These are phyloP conservation scores for Colletotrichum camelliae DNA, from an alignment of 2,329 filamentous ascomycete genomes.

Conservation along the genomic window DNA sequence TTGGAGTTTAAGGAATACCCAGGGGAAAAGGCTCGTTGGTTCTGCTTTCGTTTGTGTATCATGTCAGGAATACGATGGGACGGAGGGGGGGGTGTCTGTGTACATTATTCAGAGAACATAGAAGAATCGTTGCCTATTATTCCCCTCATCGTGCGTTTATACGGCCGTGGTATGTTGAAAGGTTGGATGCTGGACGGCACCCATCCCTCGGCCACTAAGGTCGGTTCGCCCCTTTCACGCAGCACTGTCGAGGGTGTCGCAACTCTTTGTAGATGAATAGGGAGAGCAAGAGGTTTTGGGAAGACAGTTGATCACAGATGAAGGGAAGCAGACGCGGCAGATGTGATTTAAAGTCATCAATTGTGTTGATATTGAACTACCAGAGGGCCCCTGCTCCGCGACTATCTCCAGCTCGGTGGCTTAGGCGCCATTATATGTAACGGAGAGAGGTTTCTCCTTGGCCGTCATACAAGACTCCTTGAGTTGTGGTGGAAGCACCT, in stretches of 20 bases:
- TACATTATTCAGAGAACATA: not conserved
- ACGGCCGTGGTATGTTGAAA: not conserved
- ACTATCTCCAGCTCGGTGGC: not conserved
- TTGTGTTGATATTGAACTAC: not conserved
- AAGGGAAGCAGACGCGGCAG: not conserved
- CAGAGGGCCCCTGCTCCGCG: rapidly evolving
- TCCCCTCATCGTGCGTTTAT: not conserved
- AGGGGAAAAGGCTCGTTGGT: not conserved
- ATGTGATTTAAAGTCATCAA: not conserved
- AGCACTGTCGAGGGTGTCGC: too few relatives aligned
- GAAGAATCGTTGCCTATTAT: not conserved
- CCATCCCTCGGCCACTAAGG: too few relatives aligned
- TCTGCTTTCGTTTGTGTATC: rapidly evolving
- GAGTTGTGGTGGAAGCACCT: too few relatives aligned
- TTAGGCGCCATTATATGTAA: not conserved
- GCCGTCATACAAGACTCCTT: not conserved
- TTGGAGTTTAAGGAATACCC: not conserved
- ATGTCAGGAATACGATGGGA: not conserved
- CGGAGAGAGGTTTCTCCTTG: not conserved
- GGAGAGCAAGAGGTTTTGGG: too few relatives aligned
- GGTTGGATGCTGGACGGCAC: not conserved
- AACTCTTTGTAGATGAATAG: too few relatives aligned
- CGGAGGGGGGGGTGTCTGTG: not conserved
- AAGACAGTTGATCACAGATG: not conserved
- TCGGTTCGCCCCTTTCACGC: too few relatives aligned